These are phyloP conservation scores for Colletotrichum cuscutae DNA, from an alignment of 2,329 filamentous ascomycete genomes.

Conservation along the genomic window DNA sequence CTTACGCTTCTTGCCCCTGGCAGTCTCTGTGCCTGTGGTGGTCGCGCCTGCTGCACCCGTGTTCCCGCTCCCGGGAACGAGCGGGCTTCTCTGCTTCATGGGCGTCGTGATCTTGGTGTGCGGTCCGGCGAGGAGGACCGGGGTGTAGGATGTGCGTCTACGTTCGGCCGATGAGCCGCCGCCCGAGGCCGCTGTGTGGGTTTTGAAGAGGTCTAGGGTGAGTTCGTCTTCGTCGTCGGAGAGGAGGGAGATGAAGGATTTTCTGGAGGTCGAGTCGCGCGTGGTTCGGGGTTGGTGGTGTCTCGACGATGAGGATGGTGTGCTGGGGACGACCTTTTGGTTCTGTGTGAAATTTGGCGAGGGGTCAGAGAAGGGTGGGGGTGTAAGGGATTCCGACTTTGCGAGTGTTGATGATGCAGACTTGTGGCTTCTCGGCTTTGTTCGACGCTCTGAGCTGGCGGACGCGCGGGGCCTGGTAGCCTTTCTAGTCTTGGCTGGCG, in stretches of 20 bases:
- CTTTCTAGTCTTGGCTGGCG: background rate
- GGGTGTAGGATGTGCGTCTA: constrained; percentile 1
- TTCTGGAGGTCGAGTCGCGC: constrained; percentile 41
- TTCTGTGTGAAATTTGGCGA: background rate
- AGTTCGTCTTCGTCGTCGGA: constrained; percentile 51
- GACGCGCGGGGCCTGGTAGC: background rate
- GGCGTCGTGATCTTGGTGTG: constrained; percentile 26
- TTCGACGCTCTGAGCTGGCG: background rate
- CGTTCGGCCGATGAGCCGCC: background rate
- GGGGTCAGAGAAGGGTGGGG: background rate
- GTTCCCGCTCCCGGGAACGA: background rate
- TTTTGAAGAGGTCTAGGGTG: constrained; percentile 44
- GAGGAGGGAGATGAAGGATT: constrained; percentile 55
- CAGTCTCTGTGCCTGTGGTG: background rate
- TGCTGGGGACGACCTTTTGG: background rate
- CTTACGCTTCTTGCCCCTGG: constrained; percentile 19
- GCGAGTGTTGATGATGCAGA: background rate
- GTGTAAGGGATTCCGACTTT: background rate
- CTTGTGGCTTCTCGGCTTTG: background rate
- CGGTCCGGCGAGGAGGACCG: constrained; percentile 9
- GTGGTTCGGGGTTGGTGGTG: background rate
- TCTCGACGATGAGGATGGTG: constrained; percentile 1
- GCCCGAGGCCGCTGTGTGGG: constrained; percentile 32
- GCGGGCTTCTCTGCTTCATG: constrained; percentile 1
- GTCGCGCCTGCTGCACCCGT: background rate